Base-by-base conservation (phyloP, 768 basidiomycete genomes). In the Pulveroboletus sp. region DNA sequence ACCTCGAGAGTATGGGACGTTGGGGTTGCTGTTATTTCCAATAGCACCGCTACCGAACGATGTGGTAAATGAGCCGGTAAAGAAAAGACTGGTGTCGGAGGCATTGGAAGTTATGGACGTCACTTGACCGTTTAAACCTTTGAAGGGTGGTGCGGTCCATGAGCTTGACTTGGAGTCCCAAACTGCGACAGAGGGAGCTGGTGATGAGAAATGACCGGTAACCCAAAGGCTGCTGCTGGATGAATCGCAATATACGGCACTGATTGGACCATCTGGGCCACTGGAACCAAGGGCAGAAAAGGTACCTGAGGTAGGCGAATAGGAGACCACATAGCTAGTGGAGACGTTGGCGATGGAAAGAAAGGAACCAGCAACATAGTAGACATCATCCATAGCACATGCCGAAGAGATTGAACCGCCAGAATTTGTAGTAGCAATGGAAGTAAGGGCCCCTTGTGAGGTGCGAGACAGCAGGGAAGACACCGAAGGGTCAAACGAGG, bases 331-430 rank as follows among this genome's bases (percentile, higher is more conserved):
- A 66, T 95, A 95, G 63, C 67, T 69, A 26, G 83, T 79, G 28
- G 80, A 67, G 33, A 76, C 73, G 36, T 74, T 77, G 43, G 73
- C 76, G 47, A 97, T 73, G 44, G 86, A 80, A 31, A 82, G 79
- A 68, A 99, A 99, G 50, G 77, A 78, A 41, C 96, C 96, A 8
- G 82, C 90, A 44, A 97, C 64, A 68, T 88, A 96, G 59, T 92
- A 79, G 18, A 75, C 76, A 58, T 80, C 75, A 63, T 76, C 75
- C 49, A 92, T 74, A 37, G 76, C 69, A 64, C 93, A 97, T 5
- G 87, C 79, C 3, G 92, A 78, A 44, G 72, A 67, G 54, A 99
- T 86, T 47, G 71, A 73, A 5, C 94, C 95, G 18, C 92, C 93
- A 0, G 76, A 37, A 61, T 92, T 86, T 11, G 92, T 94, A 9